A percentile compares a stretch with the other conserved stretches of the same genome.
phyloP scores from a whole-genome alignment of 2,329 filamentous ascomycete genomes.

The Diplodia intermedia region DNA sequence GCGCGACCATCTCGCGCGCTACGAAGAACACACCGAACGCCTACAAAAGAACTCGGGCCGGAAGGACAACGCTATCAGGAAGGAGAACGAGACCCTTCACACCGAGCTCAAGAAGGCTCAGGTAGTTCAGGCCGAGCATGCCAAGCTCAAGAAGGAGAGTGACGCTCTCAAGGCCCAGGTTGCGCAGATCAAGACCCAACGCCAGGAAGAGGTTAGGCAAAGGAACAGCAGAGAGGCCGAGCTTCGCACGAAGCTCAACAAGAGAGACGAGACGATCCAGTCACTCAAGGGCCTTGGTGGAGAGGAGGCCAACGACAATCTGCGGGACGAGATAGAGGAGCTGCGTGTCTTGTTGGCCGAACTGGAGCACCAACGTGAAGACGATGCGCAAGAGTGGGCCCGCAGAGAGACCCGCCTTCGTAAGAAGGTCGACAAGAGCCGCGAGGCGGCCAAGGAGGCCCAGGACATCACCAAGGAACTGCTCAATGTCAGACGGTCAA shows the following conservation, averaged over 20 bases:
- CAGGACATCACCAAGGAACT: constrained; percentile 45
- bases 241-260: constrained; percentile 44
- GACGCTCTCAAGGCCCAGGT: constrained; percentile 74
- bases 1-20: constrained; percentile 43
- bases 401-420: constrained; percentile 44
- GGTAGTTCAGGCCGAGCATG: constrained; percentile 43
- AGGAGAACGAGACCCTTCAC: constrained; percentile 45
- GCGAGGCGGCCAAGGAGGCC: constrained; percentile 40
- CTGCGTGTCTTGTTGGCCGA: constrained; percentile 49
- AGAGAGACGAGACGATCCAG: constrained; percentile 50
- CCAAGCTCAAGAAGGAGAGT: constrained; percentile 74
- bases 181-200: constrained; percentile 73
- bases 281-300: constrained; percentile 47
- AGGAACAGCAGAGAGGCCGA: constrained; percentile 45
- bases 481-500: constrained; percentile 40
- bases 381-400: constrained; percentile 44
- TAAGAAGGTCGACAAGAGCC: constrained; percentile 44
- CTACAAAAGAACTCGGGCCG: constrained; percentile 45
- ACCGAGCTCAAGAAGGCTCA: constrained; percentile 39
- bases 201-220: constrained; percentile 59
- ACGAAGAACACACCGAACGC: constrained; percentile 46
- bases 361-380: constrained; percentile 45
- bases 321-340: constrained; percentile 51
- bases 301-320: constrained; percentile 48
- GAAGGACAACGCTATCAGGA: constrained; percentile 44